Percentiles rank a stretch among this genome's conserved stretches.
Evolutionary conservation across 2,329 filamentous ascomycete species (phyloP).

Genomic region (Colletotrichum destructivum): DNA sequence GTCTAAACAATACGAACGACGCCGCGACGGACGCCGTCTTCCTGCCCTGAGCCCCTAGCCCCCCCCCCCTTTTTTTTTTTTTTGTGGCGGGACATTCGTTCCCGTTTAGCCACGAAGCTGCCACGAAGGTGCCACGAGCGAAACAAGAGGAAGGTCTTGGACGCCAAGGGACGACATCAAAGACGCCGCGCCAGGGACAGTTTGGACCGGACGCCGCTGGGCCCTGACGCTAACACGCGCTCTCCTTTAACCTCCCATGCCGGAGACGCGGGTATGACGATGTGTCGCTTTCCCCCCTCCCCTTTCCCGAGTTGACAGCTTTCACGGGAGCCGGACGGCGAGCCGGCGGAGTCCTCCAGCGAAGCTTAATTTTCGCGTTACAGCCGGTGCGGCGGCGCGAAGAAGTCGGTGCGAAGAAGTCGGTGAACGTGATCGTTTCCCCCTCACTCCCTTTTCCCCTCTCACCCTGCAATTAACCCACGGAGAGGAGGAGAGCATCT

Average conservation of each 20-base stretch:
- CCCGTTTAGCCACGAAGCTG: background rate
- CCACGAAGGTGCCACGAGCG: no score
- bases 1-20: background rate
- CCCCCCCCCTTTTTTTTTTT: no score
- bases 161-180: background rate
- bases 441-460: background rate
- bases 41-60: no score
- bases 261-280: background rate
- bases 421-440: background rate
- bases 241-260: background rate
- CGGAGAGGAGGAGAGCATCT: background rate
- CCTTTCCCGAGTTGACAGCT: background rate
- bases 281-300: background rate
- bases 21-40: background rate
- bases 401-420: background rate
- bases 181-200: background rate
- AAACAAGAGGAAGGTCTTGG: background rate
- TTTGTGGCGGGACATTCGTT: background rate
- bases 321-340: background rate
- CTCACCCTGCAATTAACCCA: background rate
- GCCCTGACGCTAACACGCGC: background rate
- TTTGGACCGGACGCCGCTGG: background rate
- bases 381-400: background rate
- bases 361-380: constrained; percentile 14
- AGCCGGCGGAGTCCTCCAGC: background rate